phyloP scores from a whole-genome alignment of 305 asterid species.

The Fraxinus sp. region DNA sequence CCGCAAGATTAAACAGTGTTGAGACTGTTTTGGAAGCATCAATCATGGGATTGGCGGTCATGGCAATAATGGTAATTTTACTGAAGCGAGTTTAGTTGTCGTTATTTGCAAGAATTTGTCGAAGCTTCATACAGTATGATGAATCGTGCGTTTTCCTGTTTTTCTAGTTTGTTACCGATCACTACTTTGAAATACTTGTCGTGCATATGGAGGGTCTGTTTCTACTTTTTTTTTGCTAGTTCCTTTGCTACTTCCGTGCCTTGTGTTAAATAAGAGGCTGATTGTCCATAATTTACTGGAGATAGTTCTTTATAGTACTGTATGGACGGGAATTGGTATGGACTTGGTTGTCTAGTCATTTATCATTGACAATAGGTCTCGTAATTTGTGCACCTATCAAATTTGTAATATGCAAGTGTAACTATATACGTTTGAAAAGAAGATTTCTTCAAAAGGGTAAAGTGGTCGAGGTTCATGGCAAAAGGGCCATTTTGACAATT shows the following conservation, averaged over 20 bases:
- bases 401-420: too few relatives aligned
- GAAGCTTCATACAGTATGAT: conserved; percentile 24
- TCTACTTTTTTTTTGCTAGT: background rate
- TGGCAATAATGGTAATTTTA: conserved; percentile 72
- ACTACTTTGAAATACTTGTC: background rate
- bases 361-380: background rate
- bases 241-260: background rate
- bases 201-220: background rate
- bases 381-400: background rate
- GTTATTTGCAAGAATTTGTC: conserved; percentile 37
- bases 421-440: background rate
- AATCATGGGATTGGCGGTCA: conserved; percentile 62
- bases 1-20: conserved; percentile 24
- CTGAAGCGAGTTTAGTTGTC: conserved; percentile 47
- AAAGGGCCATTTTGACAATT: background rate
- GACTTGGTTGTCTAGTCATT: background rate
- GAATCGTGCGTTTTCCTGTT: background rate
- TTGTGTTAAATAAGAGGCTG: background rate
- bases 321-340: background rate
- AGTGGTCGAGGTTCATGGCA: background rate
- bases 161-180: background rate
- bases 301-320: background rate
- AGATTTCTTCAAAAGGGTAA: too few relatives aligned
- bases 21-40: conserved; percentile 47
- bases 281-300: background rate